Percentiles rank a stretch among this genome's conserved stretches.
These are phyloP conservation scores for Ustilago crameri DNA, from an alignment of 1,284 basidiomycete species.

Conservation along the genomic window DNA sequence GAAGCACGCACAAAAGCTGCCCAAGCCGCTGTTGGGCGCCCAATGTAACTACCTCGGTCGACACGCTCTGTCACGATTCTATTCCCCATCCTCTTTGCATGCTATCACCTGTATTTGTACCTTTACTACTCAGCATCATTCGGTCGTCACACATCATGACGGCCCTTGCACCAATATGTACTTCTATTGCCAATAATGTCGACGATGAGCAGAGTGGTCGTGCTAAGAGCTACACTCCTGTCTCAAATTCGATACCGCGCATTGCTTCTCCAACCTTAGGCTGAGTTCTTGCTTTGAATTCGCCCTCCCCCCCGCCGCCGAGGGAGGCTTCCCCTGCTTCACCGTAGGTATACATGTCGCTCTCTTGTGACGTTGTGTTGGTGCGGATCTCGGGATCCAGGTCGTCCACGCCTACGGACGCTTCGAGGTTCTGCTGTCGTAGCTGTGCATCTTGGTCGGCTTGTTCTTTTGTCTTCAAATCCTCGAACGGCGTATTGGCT, in stretches of 20 bases:
- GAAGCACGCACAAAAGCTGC: slow-evolving; percentile 38
- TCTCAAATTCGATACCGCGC: slow-evolving; percentile 51
- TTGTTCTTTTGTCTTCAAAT: slow-evolving; percentile 39
- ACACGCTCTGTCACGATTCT: background rate
- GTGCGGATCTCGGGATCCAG: slow-evolving; percentile 18
- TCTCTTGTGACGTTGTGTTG: slow-evolving; percentile 25
- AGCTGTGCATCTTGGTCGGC: slow-evolving; percentile 30
- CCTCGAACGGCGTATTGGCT: slow-evolving; percentile 35
- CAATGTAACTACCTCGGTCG: slow-evolving; percentile 21
- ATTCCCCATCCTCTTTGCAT: background rate
- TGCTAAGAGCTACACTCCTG: slow-evolving; percentile 12
- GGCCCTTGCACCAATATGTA: slow-evolving; percentile 20
- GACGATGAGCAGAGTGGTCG: background rate
- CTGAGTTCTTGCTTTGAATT: slow-evolving; percentile 48
- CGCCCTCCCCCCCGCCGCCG: slow-evolving; percentile 38
- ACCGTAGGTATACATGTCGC: slow-evolving; percentile 34
- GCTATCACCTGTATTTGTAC: slow-evolving; percentile 35
- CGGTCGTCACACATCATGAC: background rate
- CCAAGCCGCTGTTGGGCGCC: slow-evolving; percentile 36
- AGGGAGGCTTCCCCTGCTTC: slow-evolving; percentile 31
- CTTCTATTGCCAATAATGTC: slow-evolving; percentile 6
- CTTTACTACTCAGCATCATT: slow-evolving; percentile 29
- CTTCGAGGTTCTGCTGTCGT: slow-evolving; percentile 35
- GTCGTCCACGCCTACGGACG: slow-evolving; percentile 37
- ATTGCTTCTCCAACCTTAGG: slow-evolving; percentile 50